These are phyloP conservation scores for Nadsonia fulvescens DNA, from an alignment of 805 yeast genomes.

Conservation along the genomic window DNA sequence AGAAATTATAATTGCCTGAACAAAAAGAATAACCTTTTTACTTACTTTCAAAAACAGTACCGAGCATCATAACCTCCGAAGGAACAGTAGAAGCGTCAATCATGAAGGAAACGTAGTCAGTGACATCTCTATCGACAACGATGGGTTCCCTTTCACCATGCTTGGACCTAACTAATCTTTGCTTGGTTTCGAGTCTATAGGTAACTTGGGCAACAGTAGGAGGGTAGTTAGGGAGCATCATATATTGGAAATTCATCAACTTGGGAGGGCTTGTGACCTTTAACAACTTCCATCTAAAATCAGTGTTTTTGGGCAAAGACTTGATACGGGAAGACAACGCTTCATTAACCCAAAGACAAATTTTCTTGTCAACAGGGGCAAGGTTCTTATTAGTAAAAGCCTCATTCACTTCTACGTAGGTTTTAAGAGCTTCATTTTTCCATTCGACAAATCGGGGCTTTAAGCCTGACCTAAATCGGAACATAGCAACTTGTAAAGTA, in stretches of 20 bases:
- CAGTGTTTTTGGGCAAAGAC: conserved; percentile 37
- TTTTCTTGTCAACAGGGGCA: conserved; percentile 24
- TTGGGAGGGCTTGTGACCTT: conserved; percentile 58
- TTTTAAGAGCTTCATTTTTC: conserved; percentile 73
- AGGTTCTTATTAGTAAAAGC: conserved; percentile 52
- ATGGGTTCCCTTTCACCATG: conserved; percentile 27
- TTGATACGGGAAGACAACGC: conserved; percentile 34
- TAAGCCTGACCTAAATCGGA: conserved; percentile 48
- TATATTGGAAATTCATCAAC: conserved; percentile 48
- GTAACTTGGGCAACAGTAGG: conserved; percentile 39
- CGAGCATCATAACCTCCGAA: conserved; percentile 39
- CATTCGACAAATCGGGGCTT: conserved; percentile 57
- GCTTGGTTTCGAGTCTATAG: conserved; percentile 45
- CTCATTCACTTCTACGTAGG: conserved; percentile 59
- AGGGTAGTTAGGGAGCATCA: conserved; percentile 40
- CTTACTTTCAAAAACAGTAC: conserved; percentile 45
- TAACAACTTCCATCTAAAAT: conserved; percentile 60
- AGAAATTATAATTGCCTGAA: too few species aligned
- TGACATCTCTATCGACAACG: conserved; percentile 32
- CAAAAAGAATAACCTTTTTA: neutral
- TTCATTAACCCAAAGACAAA: conserved; percentile 47
- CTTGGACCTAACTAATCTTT: conserved; percentile 33
- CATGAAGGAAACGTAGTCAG: conserved; percentile 43
- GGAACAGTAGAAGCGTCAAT: conserved; percentile 38
- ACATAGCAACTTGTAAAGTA: conserved; percentile 27